phyloP scores from a whole-genome alignment of 208 protist genomes.

The Leishmania tropica region DNA sequence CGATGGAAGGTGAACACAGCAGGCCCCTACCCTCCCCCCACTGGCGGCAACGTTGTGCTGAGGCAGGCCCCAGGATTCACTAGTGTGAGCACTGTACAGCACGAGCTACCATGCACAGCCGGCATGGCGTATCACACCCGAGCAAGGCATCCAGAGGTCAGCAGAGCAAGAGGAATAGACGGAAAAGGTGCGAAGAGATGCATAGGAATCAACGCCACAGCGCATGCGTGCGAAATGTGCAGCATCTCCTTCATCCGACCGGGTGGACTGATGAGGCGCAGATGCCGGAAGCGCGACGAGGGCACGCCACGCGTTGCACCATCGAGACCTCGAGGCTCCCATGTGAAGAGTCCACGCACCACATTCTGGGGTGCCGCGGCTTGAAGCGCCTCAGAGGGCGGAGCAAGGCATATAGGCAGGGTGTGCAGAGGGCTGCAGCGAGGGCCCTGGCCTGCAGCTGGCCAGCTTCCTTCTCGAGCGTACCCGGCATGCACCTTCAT shows the following conservation, averaged over 20 bases:
- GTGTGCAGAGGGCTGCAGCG: no score
- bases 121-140: not conserved
- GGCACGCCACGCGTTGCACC: not conserved
- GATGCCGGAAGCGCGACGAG: not conserved
- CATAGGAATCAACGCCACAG: not conserved
- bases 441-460: no score
- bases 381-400: not conserved
- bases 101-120: not conserved
- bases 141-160: not conserved
- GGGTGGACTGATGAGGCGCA: not conserved
- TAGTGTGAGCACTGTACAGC: no score
- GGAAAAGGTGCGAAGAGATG: not conserved
- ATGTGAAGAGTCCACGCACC: not conserved
- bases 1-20: no score
- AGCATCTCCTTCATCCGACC: not conserved
- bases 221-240: no score
- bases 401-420: not conserved
- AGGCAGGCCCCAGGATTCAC: no score
- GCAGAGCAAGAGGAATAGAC: not conserved
- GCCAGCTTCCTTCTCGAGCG: no score
- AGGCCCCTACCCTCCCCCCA: no score
- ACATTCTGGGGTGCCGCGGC: not conserved
- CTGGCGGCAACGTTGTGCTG: no score
- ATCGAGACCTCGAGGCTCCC: not conserved
- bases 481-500: no score